Conservation (phyloP, 2,329 filamentous ascomycete species). For the Dothistroma pini region DNA sequence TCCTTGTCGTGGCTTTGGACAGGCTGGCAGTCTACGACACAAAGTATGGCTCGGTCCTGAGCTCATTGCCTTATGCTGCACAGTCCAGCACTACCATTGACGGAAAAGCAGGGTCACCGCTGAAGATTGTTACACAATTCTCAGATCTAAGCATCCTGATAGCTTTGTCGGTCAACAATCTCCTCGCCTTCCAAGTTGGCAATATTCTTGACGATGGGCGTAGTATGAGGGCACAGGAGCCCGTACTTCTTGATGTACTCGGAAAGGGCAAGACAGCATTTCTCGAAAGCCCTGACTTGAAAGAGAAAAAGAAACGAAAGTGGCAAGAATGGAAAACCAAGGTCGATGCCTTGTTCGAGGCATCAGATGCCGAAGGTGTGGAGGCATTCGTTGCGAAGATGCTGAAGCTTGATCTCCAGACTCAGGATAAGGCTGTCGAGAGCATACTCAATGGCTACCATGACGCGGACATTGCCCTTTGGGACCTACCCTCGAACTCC, state of each 20-base stretch:
- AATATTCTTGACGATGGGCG: slow-evolving; percentile 34
- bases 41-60: slow-evolving; percentile 56
- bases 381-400: slow-evolving; percentile 29
- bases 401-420: background rate
- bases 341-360: slow-evolving; percentile 25
- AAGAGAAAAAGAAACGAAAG: slow-evolving; percentile 20
- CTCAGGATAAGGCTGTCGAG: background rate
- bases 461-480: slow-evolving; percentile 7
- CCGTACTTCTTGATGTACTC: slow-evolving; percentile 69
- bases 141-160: slow-evolving; percentile 64
- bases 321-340: slow-evolving; percentile 30
- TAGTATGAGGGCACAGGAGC: slow-evolving; percentile 40
- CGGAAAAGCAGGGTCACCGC: background rate
- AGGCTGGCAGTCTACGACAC: slow-evolving; percentile 65
- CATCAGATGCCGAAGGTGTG: slow-evolving; percentile 25
- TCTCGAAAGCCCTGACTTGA: slow-evolving; percentile 7
- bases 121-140: slow-evolving; percentile 50
- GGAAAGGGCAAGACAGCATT: slow-evolving; percentile 54
- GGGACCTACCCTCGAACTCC: slow-evolving; percentile 45
- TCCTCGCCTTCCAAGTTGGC: slow-evolving; percentile 62
- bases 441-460: background rate
- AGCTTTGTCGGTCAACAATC: slow-evolving; percentile 58
- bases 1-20: slow-evolving; percentile 58
- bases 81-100: background rate
- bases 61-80: slow-evolving; percentile 36